phyloP scores from a whole-genome alignment of 306 rosid genomes.

The Castanea sativa region DNA sequence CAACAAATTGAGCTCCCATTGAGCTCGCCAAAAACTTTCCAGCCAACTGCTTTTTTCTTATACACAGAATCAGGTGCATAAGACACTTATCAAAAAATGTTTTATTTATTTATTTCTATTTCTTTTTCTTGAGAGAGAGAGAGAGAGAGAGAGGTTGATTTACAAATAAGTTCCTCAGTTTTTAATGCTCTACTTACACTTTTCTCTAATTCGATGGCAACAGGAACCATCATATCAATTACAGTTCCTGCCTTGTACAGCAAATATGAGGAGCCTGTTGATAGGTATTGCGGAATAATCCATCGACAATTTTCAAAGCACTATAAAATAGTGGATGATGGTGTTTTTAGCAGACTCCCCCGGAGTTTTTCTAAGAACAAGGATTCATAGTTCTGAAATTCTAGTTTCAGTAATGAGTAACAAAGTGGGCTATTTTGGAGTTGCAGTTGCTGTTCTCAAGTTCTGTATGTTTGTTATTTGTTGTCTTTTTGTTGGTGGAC shows the following conservation, averaged over 20 bases:
- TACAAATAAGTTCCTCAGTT: not conserved
- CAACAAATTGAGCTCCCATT: not conserved
- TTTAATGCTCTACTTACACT: conserved; percentile 13
- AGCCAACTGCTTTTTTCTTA: not conserved
- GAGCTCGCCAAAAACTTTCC: not conserved
- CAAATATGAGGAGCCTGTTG: conserved; percentile 51
- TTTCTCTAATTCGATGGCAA: conserved; percentile 27
- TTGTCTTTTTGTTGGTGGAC: not conserved
- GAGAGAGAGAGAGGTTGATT: not conserved
- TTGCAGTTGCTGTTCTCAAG: not conserved
- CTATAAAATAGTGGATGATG: conserved; percentile 78
- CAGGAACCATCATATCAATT: conserved; percentile 66
- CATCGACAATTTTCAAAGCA: conserved; percentile 75
- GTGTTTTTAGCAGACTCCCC: conserved; percentile 64
- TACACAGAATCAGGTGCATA: not conserved
- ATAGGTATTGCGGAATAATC: conserved; percentile 58
- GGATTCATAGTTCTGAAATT: conserved; percentile 36
- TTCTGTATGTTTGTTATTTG: not conserved
- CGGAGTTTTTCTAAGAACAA: conserved; percentile 63
- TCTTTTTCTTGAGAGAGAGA: not conserved
- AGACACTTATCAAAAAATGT: not conserved
- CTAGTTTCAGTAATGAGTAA: not conserved
- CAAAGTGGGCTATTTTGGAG: not conserved
- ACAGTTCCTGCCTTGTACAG: conserved; percentile 79
- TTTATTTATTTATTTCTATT: not conserved